Evolutionary conservation across 345 rosid species (phyloP), one percentile per base, ranked within the genome.

Genomic region (Leavenworthia alabamica): DNA sequence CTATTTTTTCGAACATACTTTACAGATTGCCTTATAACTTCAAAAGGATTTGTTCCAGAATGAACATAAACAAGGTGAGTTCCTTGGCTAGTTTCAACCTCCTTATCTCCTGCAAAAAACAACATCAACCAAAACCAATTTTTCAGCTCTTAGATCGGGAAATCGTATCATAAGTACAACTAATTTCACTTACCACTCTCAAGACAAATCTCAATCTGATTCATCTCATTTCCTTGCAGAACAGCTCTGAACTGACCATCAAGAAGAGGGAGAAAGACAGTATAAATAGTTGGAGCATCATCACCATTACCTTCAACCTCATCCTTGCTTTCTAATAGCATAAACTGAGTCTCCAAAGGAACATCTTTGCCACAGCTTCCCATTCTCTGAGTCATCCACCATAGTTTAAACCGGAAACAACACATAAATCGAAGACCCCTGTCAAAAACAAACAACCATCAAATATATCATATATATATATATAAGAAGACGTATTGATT

Each of bases 381-480:
- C 97, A 87, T 89, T 54, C 97, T 87, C 74, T 89, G 99, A n/a
- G 97, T 89, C 99, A 93, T 93, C 99, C 99, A 93, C 99, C 99
- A 89, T 54, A 89, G 75, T 56, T 93, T 93, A 81, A 93, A 93
- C 12, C 99, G 94, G 83, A 93, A 93, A 52, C 83, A 83, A 33
- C 96, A 84, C 88, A 89, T 56, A 32, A 89, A 86, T 8, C 86
- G 88, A 24, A 84, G 83, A 71, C 79, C 95, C 82, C 99, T 93
- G 77, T n/a, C 50, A 47, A 42, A 75, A 3, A 62, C 37, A 27
- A 53, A 42, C 12, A 13, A 57, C 22, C 26, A 55, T 14, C 20
- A 55, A 24, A 33, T 22, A 6, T 15, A 4, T 33, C 10, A 24
- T 9, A 4, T 10, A 39, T 4, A 43, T 22, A 33, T 10, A 17